Conservation (phyloP, 2,329 filamentous ascomycete genomes). For the Cladophialophora yegresii region DNA sequence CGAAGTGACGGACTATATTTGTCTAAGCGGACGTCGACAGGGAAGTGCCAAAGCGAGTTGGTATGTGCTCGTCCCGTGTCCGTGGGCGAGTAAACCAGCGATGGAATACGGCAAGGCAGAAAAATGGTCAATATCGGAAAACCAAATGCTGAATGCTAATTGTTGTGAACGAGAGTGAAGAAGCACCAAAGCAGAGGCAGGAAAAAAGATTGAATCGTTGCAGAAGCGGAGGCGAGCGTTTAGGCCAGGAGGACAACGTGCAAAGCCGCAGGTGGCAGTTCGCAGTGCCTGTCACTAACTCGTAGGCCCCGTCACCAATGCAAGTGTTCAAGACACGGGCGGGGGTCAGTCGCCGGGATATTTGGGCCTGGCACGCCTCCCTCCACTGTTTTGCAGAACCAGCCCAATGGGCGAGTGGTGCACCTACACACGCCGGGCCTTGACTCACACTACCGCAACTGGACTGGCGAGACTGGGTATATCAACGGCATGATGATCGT, state of each 20-base stretch:
- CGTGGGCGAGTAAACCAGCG: background rate
- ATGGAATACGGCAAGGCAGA: background rate
- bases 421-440: background rate
- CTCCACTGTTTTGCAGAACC: background rate
- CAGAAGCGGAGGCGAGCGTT: background rate
- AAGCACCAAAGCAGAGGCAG: background rate
- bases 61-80: background rate
- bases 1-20: conserved; percentile 4
- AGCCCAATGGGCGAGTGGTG: conserved; percentile 6
- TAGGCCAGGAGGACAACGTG: conserved; percentile 1
- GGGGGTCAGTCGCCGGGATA: conserved; percentile 1
- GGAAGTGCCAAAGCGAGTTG: background rate
- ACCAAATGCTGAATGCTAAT: background rate
- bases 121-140: background rate
- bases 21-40: conserved; percentile 1
- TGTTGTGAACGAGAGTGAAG: background rate
- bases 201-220: conserved; percentile 4
- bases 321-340: conserved; percentile 6
- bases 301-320: conserved; percentile 3
- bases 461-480: background rate
- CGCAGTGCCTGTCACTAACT: background rate
- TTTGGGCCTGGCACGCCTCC: background rate
- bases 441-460: background rate
- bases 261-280: background rate
- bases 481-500: conserved; percentile 1